Conservation (phyloP, 768 basidiomycete genomes). For the Cyclocybe aegerita region DNA sequence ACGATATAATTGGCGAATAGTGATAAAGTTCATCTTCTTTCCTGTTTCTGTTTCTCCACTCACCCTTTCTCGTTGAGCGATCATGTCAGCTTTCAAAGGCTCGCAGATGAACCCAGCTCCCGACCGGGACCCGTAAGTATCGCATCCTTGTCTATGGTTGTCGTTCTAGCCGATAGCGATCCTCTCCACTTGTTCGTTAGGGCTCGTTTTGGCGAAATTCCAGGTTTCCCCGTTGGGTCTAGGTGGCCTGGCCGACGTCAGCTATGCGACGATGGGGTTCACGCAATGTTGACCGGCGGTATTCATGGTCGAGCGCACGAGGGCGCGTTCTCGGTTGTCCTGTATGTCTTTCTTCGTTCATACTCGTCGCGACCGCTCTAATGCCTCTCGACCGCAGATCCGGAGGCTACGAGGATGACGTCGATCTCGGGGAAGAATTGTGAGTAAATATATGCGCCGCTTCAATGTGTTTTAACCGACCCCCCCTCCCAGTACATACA, state of each 20-base stretch:
- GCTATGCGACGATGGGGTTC: constrained; percentile 8
- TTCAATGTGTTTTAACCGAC: no score
- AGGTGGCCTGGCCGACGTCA: constrained; percentile 6
- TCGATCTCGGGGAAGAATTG: constrained; percentile 17
- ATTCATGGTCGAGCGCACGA: constrained; percentile 3
- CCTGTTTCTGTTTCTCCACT: no score
- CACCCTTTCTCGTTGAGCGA: no score
- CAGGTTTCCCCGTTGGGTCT: constrained; percentile 5
- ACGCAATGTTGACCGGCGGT: constrained; percentile 1
- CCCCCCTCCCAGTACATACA: constrained; percentile 14
- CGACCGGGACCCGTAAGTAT: no score
- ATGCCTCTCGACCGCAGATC: constrained; percentile 3
- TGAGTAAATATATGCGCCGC: no score
- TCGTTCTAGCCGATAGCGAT: no score
- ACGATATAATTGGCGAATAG: no score
- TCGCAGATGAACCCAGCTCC: no score
- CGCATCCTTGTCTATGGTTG: no score
- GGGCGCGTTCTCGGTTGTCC: constrained; percentile 7
- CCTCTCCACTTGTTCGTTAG: no score
- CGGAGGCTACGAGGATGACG: constrained; percentile 18
- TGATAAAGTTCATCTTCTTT: no score
- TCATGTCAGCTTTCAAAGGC: no score
- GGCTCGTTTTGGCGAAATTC: constrained; percentile 2
- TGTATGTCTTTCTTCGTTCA: neutral
- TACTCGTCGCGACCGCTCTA: neutral